Evolutionary conservation across 1,284 basidiomycete genomes (phyloP).

Genomic region (Veloboletus limbatus): DNA sequence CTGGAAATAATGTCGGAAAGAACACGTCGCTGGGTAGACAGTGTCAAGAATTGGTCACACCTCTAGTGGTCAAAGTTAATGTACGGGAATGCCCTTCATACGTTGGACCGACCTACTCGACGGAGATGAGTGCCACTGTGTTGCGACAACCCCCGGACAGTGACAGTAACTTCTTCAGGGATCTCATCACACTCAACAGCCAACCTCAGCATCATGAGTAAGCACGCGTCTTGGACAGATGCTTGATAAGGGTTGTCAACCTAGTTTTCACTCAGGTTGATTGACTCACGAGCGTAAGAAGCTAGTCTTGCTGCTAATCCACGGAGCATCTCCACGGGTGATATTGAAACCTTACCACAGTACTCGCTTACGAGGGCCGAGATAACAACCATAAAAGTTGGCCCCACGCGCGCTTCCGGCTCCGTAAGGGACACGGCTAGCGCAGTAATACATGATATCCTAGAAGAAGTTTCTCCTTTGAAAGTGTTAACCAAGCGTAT

Average conservation of each 20-base stretch:
- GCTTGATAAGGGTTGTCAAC: conserved; percentile 38
- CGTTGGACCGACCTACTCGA: conserved; percentile 41
- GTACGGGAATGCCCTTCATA: not conserved
- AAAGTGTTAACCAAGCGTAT: conserved; percentile 14
- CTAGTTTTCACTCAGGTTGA: not conserved
- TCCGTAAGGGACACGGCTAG: conserved; percentile 51
- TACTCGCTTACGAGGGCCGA: conserved; percentile 64
- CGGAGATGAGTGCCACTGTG: conserved; percentile 51
- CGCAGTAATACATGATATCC: conserved; percentile 47
- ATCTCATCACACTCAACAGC: conserved; percentile 55
- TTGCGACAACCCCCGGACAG: conserved; percentile 44
- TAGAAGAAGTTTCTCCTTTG: conserved; percentile 44
- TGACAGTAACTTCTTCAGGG: conserved; percentile 42
- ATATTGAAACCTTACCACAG: conserved; percentile 46
- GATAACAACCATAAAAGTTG: conserved; percentile 62
- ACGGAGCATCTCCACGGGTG: conserved; percentile 50
- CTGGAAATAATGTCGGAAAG: conserved; percentile 46
- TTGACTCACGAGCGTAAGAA: conserved; percentile 46
- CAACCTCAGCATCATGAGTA: conserved; percentile 66
- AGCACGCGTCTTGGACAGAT: conserved; percentile 64
- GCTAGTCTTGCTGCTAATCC: conserved; percentile 48
- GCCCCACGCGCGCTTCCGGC: conserved; percentile 40
- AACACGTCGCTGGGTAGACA: conserved; percentile 42
- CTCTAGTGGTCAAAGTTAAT: conserved; percentile 43
- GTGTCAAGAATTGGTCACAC: conserved; percentile 59